These are phyloP conservation scores for Nigrograna mackinnonii DNA, from an alignment of 2,329 filamentous ascomycete species.

Conservation along the genomic window DNA sequence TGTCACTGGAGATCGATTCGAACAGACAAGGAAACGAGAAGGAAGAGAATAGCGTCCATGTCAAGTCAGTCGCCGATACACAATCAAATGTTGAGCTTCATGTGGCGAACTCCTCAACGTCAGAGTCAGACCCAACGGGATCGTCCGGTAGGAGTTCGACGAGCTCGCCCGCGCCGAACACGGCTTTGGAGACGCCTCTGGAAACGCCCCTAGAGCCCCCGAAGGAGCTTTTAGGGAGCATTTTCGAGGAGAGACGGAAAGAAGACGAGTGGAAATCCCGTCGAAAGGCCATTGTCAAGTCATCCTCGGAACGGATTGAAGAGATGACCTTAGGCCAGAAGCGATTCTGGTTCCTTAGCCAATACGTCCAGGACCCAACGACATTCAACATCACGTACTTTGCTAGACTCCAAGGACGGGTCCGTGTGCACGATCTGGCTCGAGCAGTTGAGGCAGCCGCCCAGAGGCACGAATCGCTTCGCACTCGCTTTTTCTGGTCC, in stretches of 20 bases:
- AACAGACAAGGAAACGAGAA: too few species aligned
- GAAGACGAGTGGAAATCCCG: conserved; percentile 6
- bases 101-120: too few species aligned
- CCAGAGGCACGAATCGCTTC: conserved; percentile 37
- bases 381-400: conserved; percentile 45
- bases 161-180: too few species aligned
- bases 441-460: conserved; percentile 37
- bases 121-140: too few species aligned
- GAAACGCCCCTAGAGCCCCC: too few species aligned
- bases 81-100: background rate
- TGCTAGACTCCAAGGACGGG: conserved; percentile 34
- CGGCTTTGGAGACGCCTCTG: too few species aligned
- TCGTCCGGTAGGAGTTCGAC: too few species aligned
- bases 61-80: background rate
- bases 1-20: too few species aligned
- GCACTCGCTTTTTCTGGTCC: conserved; percentile 31
- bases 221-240: too few species aligned
- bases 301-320: conserved; percentile 12
- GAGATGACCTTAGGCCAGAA: conserved; percentile 47
- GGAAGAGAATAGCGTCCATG: too few species aligned
- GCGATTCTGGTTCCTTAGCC: conserved; percentile 46
- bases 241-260: conserved; percentile 2
- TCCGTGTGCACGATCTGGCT: conserved; percentile 33
- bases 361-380: conserved; percentile 39
- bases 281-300: conserved; percentile 6